phyloP scores from a whole-genome alignment of 768 basidiomycete genomes.

The Daedaleopsis nitida region DNA sequence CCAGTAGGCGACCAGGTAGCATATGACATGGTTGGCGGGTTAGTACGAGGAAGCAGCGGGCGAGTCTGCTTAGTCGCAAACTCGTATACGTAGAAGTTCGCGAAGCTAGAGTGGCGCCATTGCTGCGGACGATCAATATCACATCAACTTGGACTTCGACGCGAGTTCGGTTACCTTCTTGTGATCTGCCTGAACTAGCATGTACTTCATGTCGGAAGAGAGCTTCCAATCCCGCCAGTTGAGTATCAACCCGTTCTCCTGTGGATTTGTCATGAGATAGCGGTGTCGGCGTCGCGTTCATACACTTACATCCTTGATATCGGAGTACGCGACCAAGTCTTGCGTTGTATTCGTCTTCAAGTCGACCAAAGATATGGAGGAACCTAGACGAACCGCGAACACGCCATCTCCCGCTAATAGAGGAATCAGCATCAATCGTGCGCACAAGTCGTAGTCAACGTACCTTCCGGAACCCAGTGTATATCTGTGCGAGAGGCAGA shows the following conservation, averaged over 20 bases:
- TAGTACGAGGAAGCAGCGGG: slow-evolving; percentile 66
- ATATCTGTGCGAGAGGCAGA: slow-evolving; percentile 45
- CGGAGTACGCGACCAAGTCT: slow-evolving; percentile 54
- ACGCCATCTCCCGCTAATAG: slow-evolving; percentile 89
- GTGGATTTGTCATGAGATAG: neutral
- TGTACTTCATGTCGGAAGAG: slow-evolving; percentile 89
- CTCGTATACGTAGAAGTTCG: slow-evolving; percentile 92
- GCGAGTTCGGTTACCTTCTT: slow-evolving; percentile 53
- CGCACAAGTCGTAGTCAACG: slow-evolving; percentile 20
- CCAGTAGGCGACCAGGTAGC: slow-evolving; percentile 88
- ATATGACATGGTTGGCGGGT: slow-evolving; percentile 74
- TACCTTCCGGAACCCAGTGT: slow-evolving; percentile 93
- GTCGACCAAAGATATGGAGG: slow-evolving; percentile 78
- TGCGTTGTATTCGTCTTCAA: slow-evolving; percentile 73
- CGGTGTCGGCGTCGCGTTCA: too few relatives aligned
- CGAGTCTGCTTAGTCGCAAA: slow-evolving; percentile 67
- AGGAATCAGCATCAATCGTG: neutral
- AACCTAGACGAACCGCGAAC: slow-evolving; percentile 64
- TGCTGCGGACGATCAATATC: slow-evolving; percentile 50
- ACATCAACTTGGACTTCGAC: neutral
- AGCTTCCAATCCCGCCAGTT: slow-evolving; percentile 70
- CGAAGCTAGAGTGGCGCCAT: slow-evolving; percentile 92
- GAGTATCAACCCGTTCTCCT: slow-evolving; percentile 61
- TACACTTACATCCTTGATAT: slow-evolving; percentile 65
- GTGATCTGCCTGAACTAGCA: slow-evolving; percentile 77